Percentiles rank a stretch among this genome's conserved stretches.
Conservation (phyloP, 2,329 filamentous ascomycete genomes). For the Plectosphaerella sp. region DNA sequence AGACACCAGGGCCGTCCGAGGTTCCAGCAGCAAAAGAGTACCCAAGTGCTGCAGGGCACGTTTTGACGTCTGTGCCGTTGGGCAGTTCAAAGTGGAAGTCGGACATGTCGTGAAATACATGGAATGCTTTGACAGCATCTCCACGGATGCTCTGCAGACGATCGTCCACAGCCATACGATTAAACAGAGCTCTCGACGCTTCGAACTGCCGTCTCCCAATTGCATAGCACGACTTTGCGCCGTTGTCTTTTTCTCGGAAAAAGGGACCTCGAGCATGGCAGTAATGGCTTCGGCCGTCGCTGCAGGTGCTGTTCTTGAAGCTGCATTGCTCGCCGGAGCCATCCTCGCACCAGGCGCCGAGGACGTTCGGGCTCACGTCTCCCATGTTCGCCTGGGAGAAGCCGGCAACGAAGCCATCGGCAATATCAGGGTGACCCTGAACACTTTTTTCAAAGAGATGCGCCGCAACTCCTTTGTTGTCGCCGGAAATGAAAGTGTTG, state of each 20-base stretch:
- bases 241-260: constrained; percentile 62
- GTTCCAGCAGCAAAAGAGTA: constrained; percentile 90
- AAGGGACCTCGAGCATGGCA: constrained; percentile 69
- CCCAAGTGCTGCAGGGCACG: constrained; percentile 80
- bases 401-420: constrained; percentile 73
- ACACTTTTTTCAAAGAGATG: constrained; percentile 75
- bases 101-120: constrained; percentile 75
- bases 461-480: constrained; percentile 91
- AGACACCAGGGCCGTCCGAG: constrained; percentile 79
- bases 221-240: constrained; percentile 71
- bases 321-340: constrained; percentile 65
- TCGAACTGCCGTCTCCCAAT: constrained; percentile 65
- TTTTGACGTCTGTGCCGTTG: constrained; percentile 66
- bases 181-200: constrained; percentile 48
- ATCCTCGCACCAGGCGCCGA: constrained; percentile 84
- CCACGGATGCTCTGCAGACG: constrained; percentile 50
- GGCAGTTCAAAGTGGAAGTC: constrained; percentile 67
- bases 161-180: constrained; percentile 15
- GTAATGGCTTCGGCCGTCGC: constrained; percentile 57
- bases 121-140: constrained; percentile 68
- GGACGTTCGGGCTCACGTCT: constrained; percentile 79
- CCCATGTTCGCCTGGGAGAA: constrained; percentile 91
- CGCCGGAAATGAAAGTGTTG: constrained; percentile 82
- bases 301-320: constrained; percentile 75
- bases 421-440: constrained; percentile 44